Evolutionary conservation across 306 rosid genomes (phyloP).

Genomic region (Quercus alba): DNA sequence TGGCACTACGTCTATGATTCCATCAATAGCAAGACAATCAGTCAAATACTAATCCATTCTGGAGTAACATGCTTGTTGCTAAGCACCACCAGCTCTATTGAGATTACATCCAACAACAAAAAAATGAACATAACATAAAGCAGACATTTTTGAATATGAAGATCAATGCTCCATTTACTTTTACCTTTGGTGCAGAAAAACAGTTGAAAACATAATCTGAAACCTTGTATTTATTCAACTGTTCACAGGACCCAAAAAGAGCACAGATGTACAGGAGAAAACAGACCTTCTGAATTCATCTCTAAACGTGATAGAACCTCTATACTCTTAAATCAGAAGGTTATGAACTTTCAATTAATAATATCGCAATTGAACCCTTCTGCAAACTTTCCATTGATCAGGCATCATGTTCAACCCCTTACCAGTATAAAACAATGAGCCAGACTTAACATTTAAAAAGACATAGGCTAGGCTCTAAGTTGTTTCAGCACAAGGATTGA

Average conservation of each 20-base stretch:
- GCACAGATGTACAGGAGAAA: background rate
- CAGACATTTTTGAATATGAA: background rate
- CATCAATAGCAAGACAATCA: too few species aligned
- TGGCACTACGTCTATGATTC: too few species aligned
- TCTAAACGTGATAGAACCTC: background rate
- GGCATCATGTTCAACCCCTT: slow-evolving; percentile 12
- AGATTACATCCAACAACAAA: too few species aligned
- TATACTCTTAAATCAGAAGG: background rate
- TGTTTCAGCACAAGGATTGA: slow-evolving; percentile 5
- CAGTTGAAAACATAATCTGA: too few species aligned
- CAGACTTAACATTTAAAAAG: background rate
- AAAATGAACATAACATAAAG: background rate
- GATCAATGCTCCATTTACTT: background rate
- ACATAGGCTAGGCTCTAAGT: slow-evolving; percentile 3
- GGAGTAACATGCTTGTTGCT: too few species aligned
- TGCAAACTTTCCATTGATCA: background rate
- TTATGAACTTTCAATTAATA: too few species aligned
- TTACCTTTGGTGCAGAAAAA: background rate
- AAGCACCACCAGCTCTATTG: too few species aligned
- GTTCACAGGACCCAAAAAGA: background rate
- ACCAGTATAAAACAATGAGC: background rate
- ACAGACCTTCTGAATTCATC: background rate
- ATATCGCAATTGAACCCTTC: too few species aligned
- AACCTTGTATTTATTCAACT: background rate
- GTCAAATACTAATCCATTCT: too few species aligned